Conservation (phyloP, 345 rosid genomes). For the Gossypium stocksii region DNA sequence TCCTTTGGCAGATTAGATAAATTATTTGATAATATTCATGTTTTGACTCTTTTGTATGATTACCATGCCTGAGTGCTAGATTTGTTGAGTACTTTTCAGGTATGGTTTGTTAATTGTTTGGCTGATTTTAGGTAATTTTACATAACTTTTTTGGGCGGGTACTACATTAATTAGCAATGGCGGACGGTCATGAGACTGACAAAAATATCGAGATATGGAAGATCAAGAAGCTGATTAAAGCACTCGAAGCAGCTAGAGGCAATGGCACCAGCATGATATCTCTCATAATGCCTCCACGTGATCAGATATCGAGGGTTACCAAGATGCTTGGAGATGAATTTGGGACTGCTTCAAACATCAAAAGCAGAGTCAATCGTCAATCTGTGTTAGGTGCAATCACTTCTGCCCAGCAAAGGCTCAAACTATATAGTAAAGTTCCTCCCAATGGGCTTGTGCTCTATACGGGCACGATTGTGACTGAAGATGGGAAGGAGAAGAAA, state of each 20-base stretch:
- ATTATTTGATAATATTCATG: not conserved
- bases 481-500: slow-evolving; percentile 3
- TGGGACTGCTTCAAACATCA: not conserved
- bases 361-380: slow-evolving; percentile 3
- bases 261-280: slow-evolving; percentile 4
- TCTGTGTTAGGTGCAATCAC: not conserved
- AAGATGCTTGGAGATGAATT: slow-evolving; percentile 6
- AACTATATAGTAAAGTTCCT: not conserved
- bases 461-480: not conserved
- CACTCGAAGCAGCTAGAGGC: slow-evolving; percentile 3
- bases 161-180: not conserved
- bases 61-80: not conserved
- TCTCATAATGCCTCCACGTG: not conserved
- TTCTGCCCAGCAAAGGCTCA: slow-evolving; percentile 4
- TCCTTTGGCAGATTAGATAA: not conserved
- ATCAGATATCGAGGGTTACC: not conserved
- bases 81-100: not conserved
- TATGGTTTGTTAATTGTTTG: not conserved
- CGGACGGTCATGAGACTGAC: not conserved
- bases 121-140: not conserved
- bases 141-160: not conserved
- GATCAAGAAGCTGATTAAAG: not conserved
- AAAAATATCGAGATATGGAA: slow-evolving; percentile 4
- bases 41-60: not conserved
- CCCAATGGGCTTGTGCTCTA: not conserved